phyloP scores from a whole-genome alignment of 2,329 filamentous ascomycete genomes.

The Penicillium janthinellum region DNA sequence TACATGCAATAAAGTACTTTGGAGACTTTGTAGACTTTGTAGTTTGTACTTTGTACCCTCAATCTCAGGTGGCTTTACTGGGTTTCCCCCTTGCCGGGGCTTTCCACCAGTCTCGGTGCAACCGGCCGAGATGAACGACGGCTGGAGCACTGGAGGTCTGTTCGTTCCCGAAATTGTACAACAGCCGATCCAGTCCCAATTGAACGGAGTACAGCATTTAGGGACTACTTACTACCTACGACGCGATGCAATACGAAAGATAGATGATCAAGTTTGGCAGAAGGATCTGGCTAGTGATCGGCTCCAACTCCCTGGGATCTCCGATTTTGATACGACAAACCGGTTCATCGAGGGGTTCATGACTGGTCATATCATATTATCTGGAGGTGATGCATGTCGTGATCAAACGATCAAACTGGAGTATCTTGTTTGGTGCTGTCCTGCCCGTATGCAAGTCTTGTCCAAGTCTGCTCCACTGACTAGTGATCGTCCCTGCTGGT shows the following conservation, averaged over 20 bases:
- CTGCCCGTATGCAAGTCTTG: not conserved
- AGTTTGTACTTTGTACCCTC: not conserved
- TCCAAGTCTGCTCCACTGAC: not conserved
- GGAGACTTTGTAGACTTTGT: no score
- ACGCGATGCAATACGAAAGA: no score
- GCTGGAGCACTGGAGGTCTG: not conserved
- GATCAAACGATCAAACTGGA: not conserved
- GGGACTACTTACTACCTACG: not conserved
- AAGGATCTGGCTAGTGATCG: not conserved
- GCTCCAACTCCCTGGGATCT: not conserved
- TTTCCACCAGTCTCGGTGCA: not conserved
- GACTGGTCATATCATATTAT: constrained; percentile 19
- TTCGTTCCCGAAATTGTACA: not conserved
- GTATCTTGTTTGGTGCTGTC: not conserved
- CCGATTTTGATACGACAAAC: not conserved
- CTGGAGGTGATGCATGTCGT: not conserved
- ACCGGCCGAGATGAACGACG: not conserved
- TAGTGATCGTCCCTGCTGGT: not conserved
- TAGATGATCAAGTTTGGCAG: no score
- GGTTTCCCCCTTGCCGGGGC: not conserved
- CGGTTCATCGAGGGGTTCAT: constrained; percentile 20
- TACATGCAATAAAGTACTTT: not conserved
- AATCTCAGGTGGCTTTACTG: not conserved
- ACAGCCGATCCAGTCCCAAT: not conserved
- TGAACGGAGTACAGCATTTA: not conserved